phyloP scores from a whole-genome alignment of 805 yeast genomes.

The Starmerella powellii region DNA sequence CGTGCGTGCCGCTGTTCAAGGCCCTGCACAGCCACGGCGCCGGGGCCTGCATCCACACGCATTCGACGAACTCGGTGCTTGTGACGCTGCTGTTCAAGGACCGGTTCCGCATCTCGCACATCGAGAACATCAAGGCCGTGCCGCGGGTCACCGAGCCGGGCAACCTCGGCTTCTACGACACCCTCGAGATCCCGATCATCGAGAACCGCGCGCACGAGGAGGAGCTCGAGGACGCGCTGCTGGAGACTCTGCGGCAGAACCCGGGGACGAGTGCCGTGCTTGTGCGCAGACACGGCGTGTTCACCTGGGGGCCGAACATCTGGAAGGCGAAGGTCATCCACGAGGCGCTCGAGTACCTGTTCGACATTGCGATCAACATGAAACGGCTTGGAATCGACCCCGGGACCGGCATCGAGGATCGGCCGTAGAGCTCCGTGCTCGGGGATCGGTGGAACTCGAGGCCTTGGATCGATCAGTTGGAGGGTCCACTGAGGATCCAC shows the following conservation, averaged over 20 bases:
- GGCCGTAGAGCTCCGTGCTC: too few species aligned
- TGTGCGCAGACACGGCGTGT: constrained; percentile 87
- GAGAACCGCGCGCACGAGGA: constrained; percentile 86
- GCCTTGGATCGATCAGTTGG: too few species aligned
- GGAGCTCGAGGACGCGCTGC: constrained; percentile 52
- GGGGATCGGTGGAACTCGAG: too few species aligned
- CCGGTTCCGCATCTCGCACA: constrained; percentile 54
- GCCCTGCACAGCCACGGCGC: constrained; percentile 58
- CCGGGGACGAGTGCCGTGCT: constrained; percentile 77
- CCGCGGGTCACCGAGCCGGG: constrained; percentile 61
- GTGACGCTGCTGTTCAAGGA: constrained; percentile 46
- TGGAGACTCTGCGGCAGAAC: constrained; percentile 50
- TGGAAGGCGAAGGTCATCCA: constrained; percentile 90
- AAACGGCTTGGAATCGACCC: constrained; percentile 44
- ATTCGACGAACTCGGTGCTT: constrained; percentile 80
- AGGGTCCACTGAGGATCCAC: too few species aligned
- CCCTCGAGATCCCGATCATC: constrained; percentile 73
- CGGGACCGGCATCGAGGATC: too few species aligned
- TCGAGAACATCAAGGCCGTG: constrained; percentile 88
- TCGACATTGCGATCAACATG: constrained; percentile 80
- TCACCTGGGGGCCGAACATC: constrained; percentile 89
- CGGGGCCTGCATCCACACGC: constrained; percentile 92
- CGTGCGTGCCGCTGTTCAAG: constrained; percentile 81
- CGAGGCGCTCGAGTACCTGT: constrained; percentile 81
- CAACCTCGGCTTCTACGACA: constrained; percentile 58